Evolutionary conservation across 805 yeast species (phyloP), one percentile per base, ranked within the genome.

Genomic region (Kodamaea hsintzibuensis): DNA sequence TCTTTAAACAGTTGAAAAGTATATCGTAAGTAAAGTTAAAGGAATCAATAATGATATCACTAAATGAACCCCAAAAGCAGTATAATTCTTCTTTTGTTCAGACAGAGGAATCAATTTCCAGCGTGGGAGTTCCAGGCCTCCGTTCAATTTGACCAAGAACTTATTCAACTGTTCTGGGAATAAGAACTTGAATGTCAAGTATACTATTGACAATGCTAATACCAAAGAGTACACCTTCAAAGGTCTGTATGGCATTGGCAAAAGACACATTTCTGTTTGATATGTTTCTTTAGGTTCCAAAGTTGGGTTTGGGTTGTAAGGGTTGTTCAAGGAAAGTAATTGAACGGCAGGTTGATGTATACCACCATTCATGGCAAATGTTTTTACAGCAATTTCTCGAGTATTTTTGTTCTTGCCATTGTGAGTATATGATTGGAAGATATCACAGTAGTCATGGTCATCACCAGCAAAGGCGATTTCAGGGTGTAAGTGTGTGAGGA

Each of bases 341-440:
- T 95, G 97, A 45, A 91, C 81, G 0, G 96, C 98, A 0, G 99
- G 99, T 50, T 77, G 76, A 49, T 77, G 70, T 25, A 95, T 84
- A 0, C 98, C 99, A 84, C 91, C 89, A 17, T 96, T 92, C 96
- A 95, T 89, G 12, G 97, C 88, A 52, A 88, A 83, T 2, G 96
- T 83, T 68, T 95, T 95, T 22, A 92, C 91, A 0, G 97, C 89
- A 57, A 88, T 84, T 67, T 95, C 99, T 7, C 54, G 5, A 1
- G 70, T 62, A 2, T 68, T 61, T n/a, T 53, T 53, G 22, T 47
- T 52, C 4, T 57, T 58, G 2, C 64, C 60, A 27, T 63, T 53
- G 35, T 53, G 50, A 3, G 47, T 46, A 17, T 58, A 69, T 9
- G 63, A 60, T 66, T 51, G 54, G 19, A 42, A 16, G 10, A 51